A percentile compares a stretch with the other conserved stretches of the same genome.
phyloP scores from a whole-genome alignment of 257 asterid species.

The Solanum ahanhuiri region DNA sequence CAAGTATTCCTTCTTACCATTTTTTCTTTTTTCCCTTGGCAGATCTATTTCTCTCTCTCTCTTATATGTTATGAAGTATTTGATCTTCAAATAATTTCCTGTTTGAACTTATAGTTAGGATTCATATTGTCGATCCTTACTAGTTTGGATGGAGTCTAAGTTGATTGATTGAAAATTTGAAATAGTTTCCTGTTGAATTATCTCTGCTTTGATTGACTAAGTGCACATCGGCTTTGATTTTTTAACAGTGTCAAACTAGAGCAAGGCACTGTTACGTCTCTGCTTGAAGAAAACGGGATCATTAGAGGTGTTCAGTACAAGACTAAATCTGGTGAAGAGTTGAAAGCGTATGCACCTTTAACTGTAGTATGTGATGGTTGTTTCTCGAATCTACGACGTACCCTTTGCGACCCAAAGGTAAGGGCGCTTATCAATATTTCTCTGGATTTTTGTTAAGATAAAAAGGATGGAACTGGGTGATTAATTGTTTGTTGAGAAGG shows the following conservation, averaged over 20 bases:
- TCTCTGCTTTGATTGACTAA: background rate
- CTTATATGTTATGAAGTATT: background rate
- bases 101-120: background rate
- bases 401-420: slow-evolving; percentile 64
- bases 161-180: background rate
- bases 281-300: slow-evolving; percentile 45
- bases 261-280: slow-evolving; percentile 64
- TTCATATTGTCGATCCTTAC: background rate
- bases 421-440: background rate
- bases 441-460: background rate
- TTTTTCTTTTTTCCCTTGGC: background rate
- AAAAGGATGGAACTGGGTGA: background rate
- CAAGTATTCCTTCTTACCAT: slow-evolving; percentile 32
- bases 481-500: background rate
- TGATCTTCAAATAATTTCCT: background rate
- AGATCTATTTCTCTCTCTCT: background rate
- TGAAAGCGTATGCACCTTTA: slow-evolving; percentile 45
- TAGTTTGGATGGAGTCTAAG: background rate
- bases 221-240: background rate
- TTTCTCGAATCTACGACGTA: slow-evolving; percentile 53
- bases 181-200: background rate
- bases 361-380: slow-evolving; percentile 75
- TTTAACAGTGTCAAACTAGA: slow-evolving; percentile 46
- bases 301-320: slow-evolving; percentile 57
- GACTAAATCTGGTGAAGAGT: slow-evolving; percentile 41